phyloP scores from a whole-genome alignment of 2,329 filamentous ascomycete genomes.

The Sordariomycetes sp. region DNA sequence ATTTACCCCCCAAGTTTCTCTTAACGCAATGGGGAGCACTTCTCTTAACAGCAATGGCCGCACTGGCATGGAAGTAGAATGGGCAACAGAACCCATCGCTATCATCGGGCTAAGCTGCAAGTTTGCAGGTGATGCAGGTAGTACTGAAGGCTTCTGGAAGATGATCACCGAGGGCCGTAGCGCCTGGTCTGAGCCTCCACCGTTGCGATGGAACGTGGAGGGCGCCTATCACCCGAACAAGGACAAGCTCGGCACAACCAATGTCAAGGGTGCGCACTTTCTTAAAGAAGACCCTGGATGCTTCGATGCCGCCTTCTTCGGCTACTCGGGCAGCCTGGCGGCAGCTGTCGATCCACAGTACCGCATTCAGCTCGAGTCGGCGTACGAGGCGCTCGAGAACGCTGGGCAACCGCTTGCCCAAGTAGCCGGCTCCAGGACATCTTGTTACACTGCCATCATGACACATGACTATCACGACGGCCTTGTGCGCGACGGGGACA shows the following conservation, averaged over 20 bases:
- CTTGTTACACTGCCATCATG: too few relatives aligned
- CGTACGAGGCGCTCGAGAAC: slow-evolving; percentile 44
- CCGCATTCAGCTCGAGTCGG: slow-evolving; percentile 40
- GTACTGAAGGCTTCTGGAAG: slow-evolving; percentile 5
- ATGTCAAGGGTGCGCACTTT: slow-evolving; percentile 25
- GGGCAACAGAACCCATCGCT: too few relatives aligned
- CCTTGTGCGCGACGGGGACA: background rate
- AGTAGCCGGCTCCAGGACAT: slow-evolving; percentile 15
- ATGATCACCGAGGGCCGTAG: slow-evolving; percentile 12
- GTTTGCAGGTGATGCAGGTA: slow-evolving; percentile 23
- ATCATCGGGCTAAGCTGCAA: slow-evolving; percentile 31
- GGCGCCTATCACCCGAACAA: slow-evolving; percentile 12
- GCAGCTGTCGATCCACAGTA: slow-evolving; percentile 46
- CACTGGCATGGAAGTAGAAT: too few relatives aligned
- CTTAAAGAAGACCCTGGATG: slow-evolving; percentile 33
- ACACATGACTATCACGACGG: background rate
- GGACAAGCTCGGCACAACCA: slow-evolving; percentile 10
- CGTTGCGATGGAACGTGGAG: slow-evolving; percentile 12
- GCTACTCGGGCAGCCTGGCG: slow-evolving; percentile 38
- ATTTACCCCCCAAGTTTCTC: too few relatives aligned
- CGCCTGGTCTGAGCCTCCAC: slow-evolving; percentile 11
- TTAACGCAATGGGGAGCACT: too few relatives aligned
- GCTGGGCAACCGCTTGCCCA: slow-evolving; percentile 22
- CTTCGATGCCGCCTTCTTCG: slow-evolving; percentile 45
- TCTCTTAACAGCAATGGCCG: too few relatives aligned